Evolutionary conservation across 768 basidiomycete species (phyloP).

Genomic region (Tubosaeta sp.): DNA sequence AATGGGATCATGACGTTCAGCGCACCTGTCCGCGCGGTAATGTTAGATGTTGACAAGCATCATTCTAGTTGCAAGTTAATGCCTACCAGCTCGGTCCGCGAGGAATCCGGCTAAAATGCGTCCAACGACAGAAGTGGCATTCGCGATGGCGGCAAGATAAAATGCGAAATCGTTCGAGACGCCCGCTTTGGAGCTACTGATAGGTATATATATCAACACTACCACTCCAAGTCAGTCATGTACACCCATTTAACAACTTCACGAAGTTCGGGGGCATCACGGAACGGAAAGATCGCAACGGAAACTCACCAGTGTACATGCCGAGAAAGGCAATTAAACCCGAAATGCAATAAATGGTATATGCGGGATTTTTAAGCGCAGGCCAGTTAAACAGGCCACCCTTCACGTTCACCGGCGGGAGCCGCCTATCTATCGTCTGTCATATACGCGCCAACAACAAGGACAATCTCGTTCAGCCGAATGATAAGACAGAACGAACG

Average conservation of each 20-base stretch:
- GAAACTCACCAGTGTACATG: conserved; percentile 54
- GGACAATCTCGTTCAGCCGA: background rate
- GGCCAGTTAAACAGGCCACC: conserved; percentile 57
- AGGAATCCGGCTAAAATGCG: conserved; percentile 51
- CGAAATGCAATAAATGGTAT: conserved; percentile 53
- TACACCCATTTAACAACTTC: background rate
- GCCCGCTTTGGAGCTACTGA: conserved; percentile 50
- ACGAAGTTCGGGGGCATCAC: background rate
- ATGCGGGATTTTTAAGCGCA: conserved; percentile 46
- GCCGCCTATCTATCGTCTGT: conserved; percentile 39
- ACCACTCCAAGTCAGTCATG: background rate
- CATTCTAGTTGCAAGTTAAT: background rate
- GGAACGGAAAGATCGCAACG: background rate
- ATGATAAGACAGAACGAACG: background rate
- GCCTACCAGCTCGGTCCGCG: conserved; percentile 51
- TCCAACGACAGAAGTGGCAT: conserved; percentile 60
- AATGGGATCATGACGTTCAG: conserved; percentile 69
- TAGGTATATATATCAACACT: conserved; percentile 68
- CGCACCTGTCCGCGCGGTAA: conserved; percentile 38
- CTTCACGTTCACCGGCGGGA: conserved; percentile 48
- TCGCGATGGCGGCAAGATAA: conserved; percentile 66
- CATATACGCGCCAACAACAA: background rate
- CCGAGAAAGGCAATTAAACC: conserved; percentile 60
- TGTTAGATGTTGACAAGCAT: background rate
- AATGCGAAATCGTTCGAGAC: conserved; percentile 49